These are phyloP conservation scores for Carex littledalei DNA, from an alignment of 176 grass and related monocot genomes.

Conservation along the genomic window DNA sequence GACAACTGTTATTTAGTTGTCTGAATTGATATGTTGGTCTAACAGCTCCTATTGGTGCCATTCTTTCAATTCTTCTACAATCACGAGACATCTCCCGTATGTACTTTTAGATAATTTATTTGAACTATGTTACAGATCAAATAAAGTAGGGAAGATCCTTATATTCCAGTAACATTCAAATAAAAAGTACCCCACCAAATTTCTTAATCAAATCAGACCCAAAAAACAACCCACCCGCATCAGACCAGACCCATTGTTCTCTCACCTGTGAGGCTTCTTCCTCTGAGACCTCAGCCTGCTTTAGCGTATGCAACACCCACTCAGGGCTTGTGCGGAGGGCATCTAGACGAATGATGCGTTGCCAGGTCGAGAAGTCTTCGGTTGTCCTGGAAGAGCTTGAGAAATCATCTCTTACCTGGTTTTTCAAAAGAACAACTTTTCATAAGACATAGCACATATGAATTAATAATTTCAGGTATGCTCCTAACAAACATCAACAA, in stretches of 20 bases:
- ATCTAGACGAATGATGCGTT: conserved; percentile 92
- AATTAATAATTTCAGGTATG: neutral
- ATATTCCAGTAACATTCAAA: neutral
- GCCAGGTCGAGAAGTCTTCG: conserved; percentile 78
- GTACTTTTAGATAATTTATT: neutral
- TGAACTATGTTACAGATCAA: neutral
- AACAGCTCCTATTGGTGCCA: neutral
- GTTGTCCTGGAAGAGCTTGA: conserved; percentile 45
- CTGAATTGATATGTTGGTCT: neutral
- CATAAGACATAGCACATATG: neutral
- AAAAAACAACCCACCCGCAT: neutral
- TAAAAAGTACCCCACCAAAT: neutral
- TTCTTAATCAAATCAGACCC: neutral
- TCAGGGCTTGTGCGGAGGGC: conserved; percentile 67
- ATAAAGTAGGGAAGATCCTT: neutral
- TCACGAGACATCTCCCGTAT: neutral
- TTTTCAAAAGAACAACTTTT: neutral
- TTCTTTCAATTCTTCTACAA: neutral
- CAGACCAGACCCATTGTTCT: neutral
- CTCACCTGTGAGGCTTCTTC: conserved; percentile 40
- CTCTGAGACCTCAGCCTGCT: conserved; percentile 47
- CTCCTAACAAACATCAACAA: neutral
- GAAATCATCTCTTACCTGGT: conserved; percentile 32
- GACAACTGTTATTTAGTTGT: neutral
- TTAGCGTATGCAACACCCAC: conserved; percentile 60